phyloP scores from a whole-genome alignment of 306 rosid species.

The Acacia confusa region DNA sequence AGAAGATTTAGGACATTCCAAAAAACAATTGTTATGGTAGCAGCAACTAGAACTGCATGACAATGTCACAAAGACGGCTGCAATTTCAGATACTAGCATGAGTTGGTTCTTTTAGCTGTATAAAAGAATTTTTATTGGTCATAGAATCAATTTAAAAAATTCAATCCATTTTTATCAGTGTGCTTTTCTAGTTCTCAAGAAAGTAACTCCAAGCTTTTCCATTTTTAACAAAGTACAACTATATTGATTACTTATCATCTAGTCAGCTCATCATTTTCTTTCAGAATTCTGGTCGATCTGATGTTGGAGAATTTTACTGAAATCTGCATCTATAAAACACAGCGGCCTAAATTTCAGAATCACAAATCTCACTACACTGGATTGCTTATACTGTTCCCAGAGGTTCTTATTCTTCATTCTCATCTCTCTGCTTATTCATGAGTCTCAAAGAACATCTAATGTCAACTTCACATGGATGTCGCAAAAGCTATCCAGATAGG shows the following conservation, averaged over 20 bases:
- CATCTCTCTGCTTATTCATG: background rate
- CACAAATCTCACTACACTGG: constrained; percentile 8
- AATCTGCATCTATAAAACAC: background rate
- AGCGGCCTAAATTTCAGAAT: background rate
- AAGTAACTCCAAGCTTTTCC: background rate
- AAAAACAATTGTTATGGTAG: background rate
- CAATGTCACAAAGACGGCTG: constrained; percentile 25
- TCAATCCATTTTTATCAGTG: background rate
- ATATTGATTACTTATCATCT: background rate
- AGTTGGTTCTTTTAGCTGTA: constrained; percentile 22
- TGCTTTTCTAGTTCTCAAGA: constrained; percentile 19
- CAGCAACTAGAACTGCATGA: constrained; percentile 17
- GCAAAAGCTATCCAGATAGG: constrained; percentile 20
- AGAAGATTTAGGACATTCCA: constrained; percentile 16
- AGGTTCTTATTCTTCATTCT: background rate
- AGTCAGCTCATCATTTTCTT: background rate
- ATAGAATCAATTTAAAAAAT: constrained; percentile 15
- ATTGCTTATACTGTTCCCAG: constrained; percentile 18
- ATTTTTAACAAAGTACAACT: background rate
- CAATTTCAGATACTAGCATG: constrained; percentile 24
- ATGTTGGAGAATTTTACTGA: background rate
- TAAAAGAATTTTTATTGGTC: constrained; percentile 14
- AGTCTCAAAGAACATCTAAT: constrained; percentile 6
- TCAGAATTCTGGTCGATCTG: background rate
- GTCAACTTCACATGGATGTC: background rate